These are phyloP conservation scores for Planoprotostelium fungivorum DNA, from an alignment of 78 protist genomes.

Conservation along the genomic window DNA sequence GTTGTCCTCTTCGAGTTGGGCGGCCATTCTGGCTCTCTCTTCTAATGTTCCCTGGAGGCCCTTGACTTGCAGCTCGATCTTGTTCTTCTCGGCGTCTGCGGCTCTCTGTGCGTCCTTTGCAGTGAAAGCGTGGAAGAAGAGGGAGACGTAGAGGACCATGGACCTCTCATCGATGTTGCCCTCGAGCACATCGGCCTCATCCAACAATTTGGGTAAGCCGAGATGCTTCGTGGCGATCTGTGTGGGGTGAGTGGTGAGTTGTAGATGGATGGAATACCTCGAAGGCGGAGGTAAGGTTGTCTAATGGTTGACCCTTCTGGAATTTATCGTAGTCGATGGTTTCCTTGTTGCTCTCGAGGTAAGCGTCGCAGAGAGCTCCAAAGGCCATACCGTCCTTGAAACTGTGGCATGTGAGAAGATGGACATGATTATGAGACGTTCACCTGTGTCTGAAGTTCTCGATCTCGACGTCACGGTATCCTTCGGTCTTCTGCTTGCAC, in stretches of 20 bases:
- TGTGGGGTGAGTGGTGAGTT: neutral
- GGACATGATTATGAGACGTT: neutral
- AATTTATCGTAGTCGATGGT: neutral
- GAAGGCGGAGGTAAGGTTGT: neutral
- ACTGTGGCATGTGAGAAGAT: neutral
- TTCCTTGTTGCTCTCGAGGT: neutral
- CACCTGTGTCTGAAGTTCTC: slow-evolving; percentile 3
- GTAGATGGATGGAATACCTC: neutral
- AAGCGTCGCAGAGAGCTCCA: slow-evolving; percentile 3
- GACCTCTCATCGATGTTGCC: slow-evolving; percentile 72
- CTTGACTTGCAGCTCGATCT: neutral
- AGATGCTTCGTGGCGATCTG: slow-evolving; percentile 49
- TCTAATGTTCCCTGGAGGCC: neutral
- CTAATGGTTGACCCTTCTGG: neutral
- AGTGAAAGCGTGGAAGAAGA: slow-evolving; percentile 67
- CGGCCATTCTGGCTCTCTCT: neutral
- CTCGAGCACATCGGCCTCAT: slow-evolving; percentile 60
- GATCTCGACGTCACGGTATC: slow-evolving; percentile 49
- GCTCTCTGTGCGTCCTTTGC: slow-evolving; percentile 61
- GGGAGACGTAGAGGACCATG: slow-evolving; percentile 53
- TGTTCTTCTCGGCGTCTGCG: slow-evolving; percentile 14
- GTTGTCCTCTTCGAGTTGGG: neutral
- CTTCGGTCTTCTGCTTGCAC: slow-evolving; percentile 51
- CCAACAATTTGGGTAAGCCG: slow-evolving; percentile 52
- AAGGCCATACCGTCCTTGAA: slow-evolving; percentile 52